Evolutionary conservation across 441 rosid species (phyloP), one percentile per base, ranked within the genome.

Genomic region (Dalechampia spathulata): DNA sequence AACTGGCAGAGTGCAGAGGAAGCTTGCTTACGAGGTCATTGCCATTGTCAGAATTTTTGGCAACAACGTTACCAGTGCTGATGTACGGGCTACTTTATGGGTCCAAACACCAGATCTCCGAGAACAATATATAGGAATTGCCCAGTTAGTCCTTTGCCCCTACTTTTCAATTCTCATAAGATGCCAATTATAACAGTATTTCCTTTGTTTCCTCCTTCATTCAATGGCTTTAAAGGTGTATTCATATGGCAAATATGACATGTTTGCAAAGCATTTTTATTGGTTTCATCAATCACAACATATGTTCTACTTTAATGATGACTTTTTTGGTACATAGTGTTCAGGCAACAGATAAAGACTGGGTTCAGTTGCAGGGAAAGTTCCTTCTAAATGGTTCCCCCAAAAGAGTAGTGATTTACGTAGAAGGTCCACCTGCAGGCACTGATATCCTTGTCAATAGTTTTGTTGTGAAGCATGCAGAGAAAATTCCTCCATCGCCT

Each of bases 361-460:
- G 98, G 98, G 65, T 67, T 14, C 83, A 80, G 73, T 63, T 92
- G 72, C 73, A 73, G 26, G 97, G 99, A 32, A 83, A 85, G 81
- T 92, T 92, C 67, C 71, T 83, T 36, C 73, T 92, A 21, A 85
- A 92, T 66, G 84, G 81, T 47, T 78, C 85, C 7, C 90, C 92
- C 23, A 75, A 82, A 34, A 71, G 75, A 58, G 78, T 72, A 11
- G 77, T 89, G 28, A 63, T 89, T 36, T 92, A 71, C 67, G 39
- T 89, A 4, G 99, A 92, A 83, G 99, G 97, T 67, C 97, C 99
- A 20, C 90, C 94, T 36, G 73, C 88, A 13, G 97, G 97, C 64
- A 63, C 71, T 7, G 94, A 92, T 74, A 86, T 92, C 72, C 96
- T 92, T 49, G 52, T 89, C 52, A 82, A 86, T 55, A 73, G 71